Conservation (phyloP, 306 rosid genomes). For the Arachis stenosperma region DNA sequence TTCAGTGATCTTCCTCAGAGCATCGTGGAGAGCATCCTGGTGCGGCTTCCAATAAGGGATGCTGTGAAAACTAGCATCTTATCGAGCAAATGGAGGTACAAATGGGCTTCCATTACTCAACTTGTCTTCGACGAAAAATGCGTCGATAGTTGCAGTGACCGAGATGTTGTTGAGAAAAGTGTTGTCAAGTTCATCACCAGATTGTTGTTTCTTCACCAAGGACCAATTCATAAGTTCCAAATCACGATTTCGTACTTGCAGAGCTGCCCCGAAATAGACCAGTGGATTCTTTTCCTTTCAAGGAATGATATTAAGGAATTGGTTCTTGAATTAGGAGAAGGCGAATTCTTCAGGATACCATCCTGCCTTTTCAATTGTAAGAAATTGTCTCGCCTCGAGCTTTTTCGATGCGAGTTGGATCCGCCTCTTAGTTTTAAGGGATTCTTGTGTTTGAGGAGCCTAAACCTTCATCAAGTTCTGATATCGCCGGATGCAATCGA, state of each 20-base stretch:
- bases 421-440: conserved; percentile 74
- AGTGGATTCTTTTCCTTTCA: conserved; percentile 89
- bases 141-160: conserved; percentile 45
- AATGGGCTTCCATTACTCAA: conserved; percentile 70
- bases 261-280: conserved; percentile 78
- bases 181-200: conserved; percentile 63
- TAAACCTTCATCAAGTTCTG: conserved; percentile 74
- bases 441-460: conserved; percentile 65
- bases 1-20: conserved; percentile 86
- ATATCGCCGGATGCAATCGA: conserved; percentile 73
- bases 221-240: conserved; percentile 90
- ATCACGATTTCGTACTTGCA: conserved; percentile 54
- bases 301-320: conserved; percentile 76
- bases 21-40: conserved; percentile 76
- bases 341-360: conserved; percentile 76
- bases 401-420: conserved; percentile 79
- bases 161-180: conserved; percentile 40
- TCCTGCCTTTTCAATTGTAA: conserved; percentile 76
- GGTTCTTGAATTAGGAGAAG: conserved; percentile 72
- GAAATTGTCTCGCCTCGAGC: conserved; percentile 68
- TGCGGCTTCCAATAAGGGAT: conserved; percentile 70
- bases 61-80: conserved; percentile 79
- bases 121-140: conserved; percentile 79
- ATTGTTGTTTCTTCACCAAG: conserved; percentile 83
- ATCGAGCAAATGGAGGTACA: conserved; percentile 85